Evolutionary conservation across 768 basidiomycete species (phyloP).

Genomic region (Peribolospora baueri): DNA sequence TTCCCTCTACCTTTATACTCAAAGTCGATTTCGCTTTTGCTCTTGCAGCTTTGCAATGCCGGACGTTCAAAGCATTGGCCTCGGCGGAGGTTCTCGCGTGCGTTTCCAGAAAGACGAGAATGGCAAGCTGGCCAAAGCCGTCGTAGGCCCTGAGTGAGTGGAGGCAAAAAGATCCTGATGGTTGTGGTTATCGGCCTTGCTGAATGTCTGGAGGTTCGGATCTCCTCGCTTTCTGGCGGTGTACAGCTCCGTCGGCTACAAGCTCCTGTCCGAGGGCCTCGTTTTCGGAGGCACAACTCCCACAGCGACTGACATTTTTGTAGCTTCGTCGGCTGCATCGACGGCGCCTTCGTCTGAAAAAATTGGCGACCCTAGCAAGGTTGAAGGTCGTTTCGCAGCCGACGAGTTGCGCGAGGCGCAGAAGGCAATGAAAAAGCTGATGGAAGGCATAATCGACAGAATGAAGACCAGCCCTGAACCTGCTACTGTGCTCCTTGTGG

Average conservation of each 20-base stretch:
- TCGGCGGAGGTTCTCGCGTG: constrained; percentile 40
- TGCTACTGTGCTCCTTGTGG: constrained; percentile 36
- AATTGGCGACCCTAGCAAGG: constrained; percentile 14
- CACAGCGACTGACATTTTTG: constrained; percentile 39
- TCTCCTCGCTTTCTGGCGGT: no score
- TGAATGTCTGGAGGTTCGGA: no score
- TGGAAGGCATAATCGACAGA: constrained; percentile 30
- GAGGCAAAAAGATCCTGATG: no score
- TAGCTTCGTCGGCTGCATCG: constrained; percentile 19
- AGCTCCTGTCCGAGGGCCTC: constrained; percentile 26
- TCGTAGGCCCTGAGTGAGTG: constrained; percentile 36
- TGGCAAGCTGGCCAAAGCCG: constrained; percentile 18
- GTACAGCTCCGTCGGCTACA: constrained; percentile 27
- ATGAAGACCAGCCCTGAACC: constrained; percentile 42
- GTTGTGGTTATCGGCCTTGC: no score
- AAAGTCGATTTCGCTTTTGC: neutral
- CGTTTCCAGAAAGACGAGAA: constrained; percentile 18
- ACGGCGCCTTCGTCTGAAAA: neutral
- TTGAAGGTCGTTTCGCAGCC: constrained; percentile 14
- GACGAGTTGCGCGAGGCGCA: constrained; percentile 20
- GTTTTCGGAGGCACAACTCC: constrained; percentile 34
- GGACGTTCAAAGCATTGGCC: constrained; percentile 28
- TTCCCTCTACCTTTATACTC: no score
- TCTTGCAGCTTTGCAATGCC: constrained; percentile 16
- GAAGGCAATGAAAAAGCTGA: constrained; percentile 23